Evolutionary conservation across 768 basidiomycete species (phyloP).

Genomic region (Boletus edulis): DNA sequence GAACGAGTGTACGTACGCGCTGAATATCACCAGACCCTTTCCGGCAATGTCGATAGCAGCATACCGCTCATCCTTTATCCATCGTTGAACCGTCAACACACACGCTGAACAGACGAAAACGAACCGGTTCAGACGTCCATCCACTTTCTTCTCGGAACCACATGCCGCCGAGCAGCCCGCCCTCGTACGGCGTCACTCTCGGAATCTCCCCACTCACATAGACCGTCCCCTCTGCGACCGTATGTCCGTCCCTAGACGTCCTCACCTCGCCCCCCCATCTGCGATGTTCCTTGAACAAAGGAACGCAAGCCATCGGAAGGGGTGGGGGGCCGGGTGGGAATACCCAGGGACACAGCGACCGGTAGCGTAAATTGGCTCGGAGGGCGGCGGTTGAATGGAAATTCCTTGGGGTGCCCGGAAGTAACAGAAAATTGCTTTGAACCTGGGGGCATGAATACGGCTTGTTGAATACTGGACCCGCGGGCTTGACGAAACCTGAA

Average conservation of each 20-base stretch:
- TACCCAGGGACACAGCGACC: too few species aligned
- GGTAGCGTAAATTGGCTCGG: too few species aligned
- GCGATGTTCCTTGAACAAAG: too few species aligned
- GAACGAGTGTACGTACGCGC: conserved; percentile 54
- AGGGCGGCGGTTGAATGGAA: too few species aligned
- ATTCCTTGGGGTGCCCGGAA: too few species aligned
- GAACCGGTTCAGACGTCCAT: conserved; percentile 59
- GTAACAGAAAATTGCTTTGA: too few species aligned
- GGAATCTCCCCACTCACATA: conserved; percentile 85
- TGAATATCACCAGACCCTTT: conserved; percentile 81
- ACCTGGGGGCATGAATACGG: too few species aligned
- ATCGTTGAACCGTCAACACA: background rate
- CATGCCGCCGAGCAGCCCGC: conserved; percentile 64
- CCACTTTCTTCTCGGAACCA: conserved; percentile 47
- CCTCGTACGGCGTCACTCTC: conserved; percentile 64
- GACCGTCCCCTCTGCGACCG: conserved; percentile 58
- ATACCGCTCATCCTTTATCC: conserved; percentile 78
- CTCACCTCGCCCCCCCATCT: conserved; percentile 59
- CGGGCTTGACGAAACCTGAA: too few species aligned
- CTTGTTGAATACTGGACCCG: too few species aligned
- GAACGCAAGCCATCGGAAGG: too few species aligned
- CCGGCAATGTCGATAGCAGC: conserved; percentile 73
- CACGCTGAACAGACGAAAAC: background rate
- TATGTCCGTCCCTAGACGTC: conserved; percentile 57
- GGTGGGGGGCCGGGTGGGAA: too few species aligned